Base-by-base conservation (phyloP, 768 basidiomycete species). In the Phanerodontia chrysosporium region DNA sequence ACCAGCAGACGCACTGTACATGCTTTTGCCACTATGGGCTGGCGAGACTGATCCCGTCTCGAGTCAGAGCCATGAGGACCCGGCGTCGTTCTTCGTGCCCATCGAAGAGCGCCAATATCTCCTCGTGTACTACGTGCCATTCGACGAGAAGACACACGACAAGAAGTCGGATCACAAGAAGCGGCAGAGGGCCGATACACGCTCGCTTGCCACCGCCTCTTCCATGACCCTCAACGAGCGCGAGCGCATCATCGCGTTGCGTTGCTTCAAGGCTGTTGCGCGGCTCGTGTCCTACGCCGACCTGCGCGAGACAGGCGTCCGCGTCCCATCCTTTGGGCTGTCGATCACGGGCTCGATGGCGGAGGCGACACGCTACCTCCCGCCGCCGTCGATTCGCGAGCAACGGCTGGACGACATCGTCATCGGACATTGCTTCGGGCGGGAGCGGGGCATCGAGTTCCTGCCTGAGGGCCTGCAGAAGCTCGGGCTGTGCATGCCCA, bases 21-120 rank as follows among this genome's bases (percentile, higher is more conserved):
- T 93, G 91, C 79, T 92, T 25, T 76, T 93, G 18, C 91, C 91
- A 16, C 76, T 93, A n/a, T 93, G 90, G 90, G 84, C 87, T 9
- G 81, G 85, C 18, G 86, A 89, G 63, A 89, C 83, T 1, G 89
- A 89, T 69, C 67, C 80, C 0, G 65, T 35, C 28, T 65, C 67
- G 55, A 60, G 66, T 14, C 56, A 63, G 55, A 54, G 55, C 32
- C 57, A 49, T 10, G 64, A 66, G 49, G 63, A 68, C 49, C 51
- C 64, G 16, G 14, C 55, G n/a, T 25, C 57, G 48, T 66, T 66
- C 13, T 46, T 69, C 27, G 72, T 82, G 36, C 77, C 81, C 1
- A 68, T 81, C 39, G 78, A 82, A 55, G 75, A 83, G 29, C 80
- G 88, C 1, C 81, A 82, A 57, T 93, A 88, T 65, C 76, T 95